A percentile compares a stretch with the other conserved stretches of the same genome.
These are phyloP conservation scores for Hortaea sp. DNA, from an alignment of 2,329 filamentous ascomycete species.

Conservation along the genomic window DNA sequence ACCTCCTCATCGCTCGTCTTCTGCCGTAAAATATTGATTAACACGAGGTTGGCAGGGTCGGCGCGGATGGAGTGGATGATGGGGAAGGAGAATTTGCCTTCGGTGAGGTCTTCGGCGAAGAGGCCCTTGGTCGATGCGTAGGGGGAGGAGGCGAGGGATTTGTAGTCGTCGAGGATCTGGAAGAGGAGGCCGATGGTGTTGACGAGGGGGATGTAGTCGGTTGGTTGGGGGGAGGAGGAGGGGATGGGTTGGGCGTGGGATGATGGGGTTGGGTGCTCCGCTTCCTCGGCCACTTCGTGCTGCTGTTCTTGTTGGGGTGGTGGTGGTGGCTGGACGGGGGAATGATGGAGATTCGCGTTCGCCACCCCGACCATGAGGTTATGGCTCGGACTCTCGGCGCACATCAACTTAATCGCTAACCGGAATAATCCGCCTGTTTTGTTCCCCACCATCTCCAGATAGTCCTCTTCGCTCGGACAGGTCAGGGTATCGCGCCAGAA, in stretches of 20 bases:
- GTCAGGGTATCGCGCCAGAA: constrained; percentile 81
- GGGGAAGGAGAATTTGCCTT: constrained; percentile 94
- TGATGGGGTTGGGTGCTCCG: background rate
- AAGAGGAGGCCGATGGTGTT: constrained; percentile 78
- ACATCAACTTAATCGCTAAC: constrained; percentile 78
- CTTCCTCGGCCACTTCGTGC: background rate
- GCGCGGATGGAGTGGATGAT: constrained; percentile 86
- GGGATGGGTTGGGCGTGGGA: background rate
- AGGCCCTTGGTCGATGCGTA: constrained; percentile 87
- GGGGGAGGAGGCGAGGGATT: constrained; percentile 56
- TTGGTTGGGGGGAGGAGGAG: constrained; percentile 10
- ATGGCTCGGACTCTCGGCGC: constrained; percentile 51
- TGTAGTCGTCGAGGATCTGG: constrained; percentile 89
- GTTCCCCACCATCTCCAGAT: constrained; percentile 88
- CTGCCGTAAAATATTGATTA: constrained; percentile 88
- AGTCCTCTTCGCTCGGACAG: constrained; percentile 77
- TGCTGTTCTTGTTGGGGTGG: background rate
- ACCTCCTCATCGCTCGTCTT: constrained; percentile 79
- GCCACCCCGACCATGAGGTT: constrained; percentile 6
- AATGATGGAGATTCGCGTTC: background rate
- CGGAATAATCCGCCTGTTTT: constrained; percentile 85
- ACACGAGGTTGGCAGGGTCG: constrained; percentile 61
- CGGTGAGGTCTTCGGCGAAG: constrained; percentile 78
- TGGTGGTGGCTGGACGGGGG: background rate
- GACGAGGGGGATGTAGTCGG: constrained; percentile 72